Base-by-base conservation (phyloP, 1,139 yeast species). In the Kodamaea arcana region DNA sequence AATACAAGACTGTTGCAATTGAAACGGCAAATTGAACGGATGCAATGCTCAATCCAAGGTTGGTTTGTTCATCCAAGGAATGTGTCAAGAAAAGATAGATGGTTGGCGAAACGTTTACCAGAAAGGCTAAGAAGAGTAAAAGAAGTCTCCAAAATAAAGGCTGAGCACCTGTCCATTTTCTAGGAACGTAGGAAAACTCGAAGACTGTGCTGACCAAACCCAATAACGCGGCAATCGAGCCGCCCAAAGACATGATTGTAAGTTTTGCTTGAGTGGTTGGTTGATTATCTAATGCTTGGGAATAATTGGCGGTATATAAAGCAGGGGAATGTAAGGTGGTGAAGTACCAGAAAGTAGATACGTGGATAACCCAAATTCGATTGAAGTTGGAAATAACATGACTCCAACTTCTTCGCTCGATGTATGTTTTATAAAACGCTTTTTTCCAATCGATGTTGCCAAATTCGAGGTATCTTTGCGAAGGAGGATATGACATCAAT, bases 361-460 rank as follows among this genome's bases (percentile, higher is more conserved):
- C 51, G 47, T 80, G 86, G 34, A 79, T 71, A 29, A 75, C 71
- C 81, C 83, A 78, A 21, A 80, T 72, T 41, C 86, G 55, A 51
- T 73, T 77, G 51, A 78, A 79, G 44, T 79, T 75, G 5, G 74
- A 63, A 12, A 78, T 45, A 4, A 69, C 64, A 53, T 79, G 85
- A 25, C 71, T 53, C 84, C 85, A 79, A 10, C 79, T 68, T 52
- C 85, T 63, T 24, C 61, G 58, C 48, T 79, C 85, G 35, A 54
- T 63, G 43, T 72, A 79, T 3, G 83, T 76, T 49, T 79, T 79
- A 40, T 54, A 59, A 40, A 78, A 72, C 0, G 69, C 72, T 39
- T 65, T 68, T 3, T 56, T 50, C 85, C 85, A 79, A 7, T 55
- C 49, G 1, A 78, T 60, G 22, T 66, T 56, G 37, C 63, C 56